Evolutionary conservation across 176 grass and related monocot genomes (phyloP).

Genomic region (Avena sativa): DNA sequence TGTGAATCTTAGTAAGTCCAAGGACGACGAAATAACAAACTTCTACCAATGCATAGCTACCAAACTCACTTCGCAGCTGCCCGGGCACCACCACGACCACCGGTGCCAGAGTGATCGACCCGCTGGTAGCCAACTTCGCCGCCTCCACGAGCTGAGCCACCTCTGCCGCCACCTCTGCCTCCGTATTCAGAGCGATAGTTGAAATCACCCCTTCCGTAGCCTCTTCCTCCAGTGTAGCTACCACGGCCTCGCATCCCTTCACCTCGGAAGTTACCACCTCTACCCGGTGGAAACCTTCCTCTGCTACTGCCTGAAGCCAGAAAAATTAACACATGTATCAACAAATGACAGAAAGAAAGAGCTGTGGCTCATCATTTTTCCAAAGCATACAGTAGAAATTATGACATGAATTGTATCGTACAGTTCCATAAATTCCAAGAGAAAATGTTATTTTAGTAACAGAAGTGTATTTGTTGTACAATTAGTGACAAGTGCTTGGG

Average conservation of each 20-base stretch:
- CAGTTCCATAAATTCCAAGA: background rate
- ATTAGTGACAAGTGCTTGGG: background rate
- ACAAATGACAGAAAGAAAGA: conserved; percentile 1
- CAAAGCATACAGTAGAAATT: background rate
- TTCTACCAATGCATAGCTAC: conserved; percentile 18
- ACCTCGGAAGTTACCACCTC: conserved; percentile 72
- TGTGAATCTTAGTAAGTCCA: conserved; percentile 32
- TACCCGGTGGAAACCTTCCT: conserved; percentile 69
- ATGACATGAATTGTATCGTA: background rate
- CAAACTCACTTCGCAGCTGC: conserved; percentile 49
- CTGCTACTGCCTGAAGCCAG: conserved; percentile 60
- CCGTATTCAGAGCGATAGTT: conserved; percentile 64
- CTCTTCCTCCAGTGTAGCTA: conserved; percentile 64
- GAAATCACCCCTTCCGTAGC: conserved; percentile 70
- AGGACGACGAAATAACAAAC: conserved; percentile 40
- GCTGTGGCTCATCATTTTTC: background rate
- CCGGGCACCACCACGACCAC: conserved; percentile 58
- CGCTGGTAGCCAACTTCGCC: conserved; percentile 74
- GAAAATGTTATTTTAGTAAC: background rate
- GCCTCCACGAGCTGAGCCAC: conserved; percentile 54
- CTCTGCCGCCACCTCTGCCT: conserved; percentile 65
- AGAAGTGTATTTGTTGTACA: background rate
- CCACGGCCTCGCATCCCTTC: conserved; percentile 76
- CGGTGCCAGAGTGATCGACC: conserved; percentile 56
- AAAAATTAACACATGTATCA: conserved; percentile 31